phyloP scores from a whole-genome alignment of 2,329 filamentous ascomycete genomes.

The Purpureocillium takamizusanense region DNA sequence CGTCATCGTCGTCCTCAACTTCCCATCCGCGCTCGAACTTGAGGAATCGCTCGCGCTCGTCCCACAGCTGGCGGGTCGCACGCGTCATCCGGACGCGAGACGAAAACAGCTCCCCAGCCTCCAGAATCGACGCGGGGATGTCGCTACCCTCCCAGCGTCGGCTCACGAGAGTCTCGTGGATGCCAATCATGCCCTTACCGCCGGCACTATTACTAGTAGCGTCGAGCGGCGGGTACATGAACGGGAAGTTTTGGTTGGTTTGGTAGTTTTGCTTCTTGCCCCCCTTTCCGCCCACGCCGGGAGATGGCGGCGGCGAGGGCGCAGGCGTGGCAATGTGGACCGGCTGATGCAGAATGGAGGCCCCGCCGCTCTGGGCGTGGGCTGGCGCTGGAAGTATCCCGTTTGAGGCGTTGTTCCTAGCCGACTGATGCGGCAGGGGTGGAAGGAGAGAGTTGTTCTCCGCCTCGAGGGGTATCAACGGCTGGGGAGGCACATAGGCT shows the following conservation, averaged over 20 bases:
- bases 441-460: slow-evolving; percentile 89
- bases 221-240: slow-evolving; percentile 91
- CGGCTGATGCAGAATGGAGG: slow-evolving; percentile 86
- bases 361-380: slow-evolving; percentile 46
- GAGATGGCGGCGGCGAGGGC: slow-evolving; percentile 89
- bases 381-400: slow-evolving; percentile 51
- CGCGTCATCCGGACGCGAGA: slow-evolving; percentile 84
- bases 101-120: slow-evolving; percentile 88
- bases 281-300: slow-evolving; percentile 76
- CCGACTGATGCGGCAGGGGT: slow-evolving; percentile 67
- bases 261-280: slow-evolving; percentile 99
- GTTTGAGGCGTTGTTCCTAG: slow-evolving; percentile 48
- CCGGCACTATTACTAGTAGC: slow-evolving; percentile 81
- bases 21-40: slow-evolving; percentile 90
- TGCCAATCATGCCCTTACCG: slow-evolving; percentile 73
- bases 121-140: slow-evolving; percentile 87
- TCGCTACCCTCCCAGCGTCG: slow-evolving; percentile 90
- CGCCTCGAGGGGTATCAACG: slow-evolving; percentile 74
- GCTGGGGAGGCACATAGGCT: slow-evolving; percentile 82
- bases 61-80: slow-evolving; percentile 88
- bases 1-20: slow-evolving; percentile 33
- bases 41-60: slow-evolving; percentile 83
- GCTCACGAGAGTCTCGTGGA: slow-evolving; percentile 73
- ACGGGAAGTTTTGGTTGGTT: slow-evolving; percentile 97
- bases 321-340: slow-evolving; percentile 98